phyloP scores from a whole-genome alignment of 129 eudicot species.

The Pseudognaphalium luteoalbum region DNA sequence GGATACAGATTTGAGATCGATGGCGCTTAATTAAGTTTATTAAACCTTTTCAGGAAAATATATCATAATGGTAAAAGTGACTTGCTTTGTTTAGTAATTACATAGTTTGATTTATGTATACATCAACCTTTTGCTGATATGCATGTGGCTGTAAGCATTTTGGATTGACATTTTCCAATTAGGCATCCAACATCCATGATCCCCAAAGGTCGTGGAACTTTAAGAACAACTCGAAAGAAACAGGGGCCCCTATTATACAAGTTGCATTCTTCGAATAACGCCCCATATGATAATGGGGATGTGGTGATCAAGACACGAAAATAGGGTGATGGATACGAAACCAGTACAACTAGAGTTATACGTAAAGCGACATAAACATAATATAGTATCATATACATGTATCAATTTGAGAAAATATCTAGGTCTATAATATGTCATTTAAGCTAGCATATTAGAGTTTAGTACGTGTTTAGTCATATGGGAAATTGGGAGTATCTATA shows the following conservation, averaged over 20 bases:
- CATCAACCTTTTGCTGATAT: neutral
- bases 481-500: neutral
- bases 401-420: neutral
- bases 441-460: neutral
- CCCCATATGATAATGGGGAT: constrained; percentile 43
- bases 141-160: constrained; percentile 5
- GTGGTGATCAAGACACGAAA: constrained; percentile 36
- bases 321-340: constrained; percentile 40
- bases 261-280: constrained; percentile 23
- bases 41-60: neutral
- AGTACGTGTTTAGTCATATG: neutral
- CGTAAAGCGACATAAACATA: neutral
- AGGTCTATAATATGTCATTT: neutral
- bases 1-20: neutral
- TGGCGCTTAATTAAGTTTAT: neutral
- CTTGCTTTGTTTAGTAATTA: constrained; percentile 10
- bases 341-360: neutral
- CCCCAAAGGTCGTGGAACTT: constrained; percentile 23
- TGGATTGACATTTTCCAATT: constrained; percentile 2
- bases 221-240: constrained; percentile 20
- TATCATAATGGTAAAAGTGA: neutral
- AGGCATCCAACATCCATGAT: constrained; percentile 18
- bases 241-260: constrained; percentile 18
- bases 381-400: neutral
- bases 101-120: neutral